Evolutionary conservation across 768 basidiomycete species (phyloP), one percentile per base, ranked within the genome.

Genomic region (Podaxis mareebaensis): DNA sequence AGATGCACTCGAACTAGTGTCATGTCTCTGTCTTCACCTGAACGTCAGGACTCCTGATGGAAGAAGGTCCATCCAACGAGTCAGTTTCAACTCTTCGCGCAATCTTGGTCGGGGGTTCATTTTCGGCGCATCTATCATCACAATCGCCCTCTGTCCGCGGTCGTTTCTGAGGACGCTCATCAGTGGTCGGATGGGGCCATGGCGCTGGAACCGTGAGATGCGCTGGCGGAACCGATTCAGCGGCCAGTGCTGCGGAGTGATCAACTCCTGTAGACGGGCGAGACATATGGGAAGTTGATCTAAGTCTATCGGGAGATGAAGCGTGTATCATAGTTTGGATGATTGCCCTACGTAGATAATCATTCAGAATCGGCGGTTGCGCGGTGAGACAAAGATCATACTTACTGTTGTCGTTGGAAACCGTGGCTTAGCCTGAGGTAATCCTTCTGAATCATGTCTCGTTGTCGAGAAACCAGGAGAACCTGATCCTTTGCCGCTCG

Each of bases 401-500:
- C 61, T 40, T 40, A 63, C 61, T 63, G 53, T 40, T 63, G 61
- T 24, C 44, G 4, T 71, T 69, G 51, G 76, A 78, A 62, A 75
- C 75, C 49, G 58, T 73, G 61, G n/a, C 51, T 48, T 39, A 63
- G 26, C 52, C 58, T 72, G 71, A 42, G 48, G 28, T 57, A 56
- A 28, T 57, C 26, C 7, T 56, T 38, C 13, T 56, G 53, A 13
- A 83, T 70, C 39, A 78, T 76, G 40, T 78, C 75, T 38, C 71
- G 73, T 64, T 83, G 81, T 22, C 72, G 72, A 49, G 75, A 75
- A 48, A 80, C 71, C 36, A 76, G 72, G 26, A 75, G 65, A 8
- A 77, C 79, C 62, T 79, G 74, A 56, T 83, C 78, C 49, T 76
- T 76, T 3, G 80, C 75, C 20, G 73, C 71, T 48, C 77, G 77